Conservation (phyloP, 192 early-diverging fungal species). For the Bifiguratus adelaidae region DNA sequence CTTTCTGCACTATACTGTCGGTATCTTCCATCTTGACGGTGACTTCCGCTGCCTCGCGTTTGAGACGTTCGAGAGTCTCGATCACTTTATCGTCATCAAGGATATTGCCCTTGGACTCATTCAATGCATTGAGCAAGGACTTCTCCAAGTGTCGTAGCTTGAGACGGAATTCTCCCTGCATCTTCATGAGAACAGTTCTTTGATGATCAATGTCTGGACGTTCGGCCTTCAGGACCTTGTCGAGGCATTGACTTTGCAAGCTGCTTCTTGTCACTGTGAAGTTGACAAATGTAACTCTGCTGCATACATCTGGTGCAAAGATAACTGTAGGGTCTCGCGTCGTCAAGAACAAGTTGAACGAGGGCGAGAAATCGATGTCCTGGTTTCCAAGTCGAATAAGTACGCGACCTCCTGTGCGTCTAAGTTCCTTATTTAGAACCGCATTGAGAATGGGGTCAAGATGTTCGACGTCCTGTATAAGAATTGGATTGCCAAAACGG, state of each 20-base stretch:
- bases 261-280: slow-evolving; percentile 95
- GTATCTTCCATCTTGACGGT: slow-evolving; percentile 89
- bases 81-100: slow-evolving; percentile 96
- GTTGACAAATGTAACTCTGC: slow-evolving; percentile 98
- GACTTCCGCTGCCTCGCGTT: slow-evolving; percentile 93
- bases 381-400: slow-evolving; percentile 91
- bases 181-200: slow-evolving; percentile 82
- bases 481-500: slow-evolving; percentile 95
- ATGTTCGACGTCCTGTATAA: slow-evolving; percentile 96
- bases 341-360: slow-evolving; percentile 89
- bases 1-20: slow-evolving; percentile 88
- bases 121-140: slow-evolving; percentile 85
- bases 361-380: slow-evolving; percentile 98
- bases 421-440: slow-evolving; percentile 93
- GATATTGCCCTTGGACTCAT: slow-evolving; percentile 92
- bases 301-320: slow-evolving; percentile 95
- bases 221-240: slow-evolving; percentile 90
- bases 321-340: slow-evolving; percentile 89
- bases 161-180: slow-evolving; percentile 96
- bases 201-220: slow-evolving; percentile 92
- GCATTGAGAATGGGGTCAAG: slow-evolving; percentile 97
- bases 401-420: slow-evolving; percentile 91
- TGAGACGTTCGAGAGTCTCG: slow-evolving; percentile 87
- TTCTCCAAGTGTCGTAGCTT: slow-evolving; percentile 89
- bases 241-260: slow-evolving; percentile 95